Evolutionary conservation across 257 asterid species (phyloP).

Genomic region (Fraxinus quadrangulata): DNA sequence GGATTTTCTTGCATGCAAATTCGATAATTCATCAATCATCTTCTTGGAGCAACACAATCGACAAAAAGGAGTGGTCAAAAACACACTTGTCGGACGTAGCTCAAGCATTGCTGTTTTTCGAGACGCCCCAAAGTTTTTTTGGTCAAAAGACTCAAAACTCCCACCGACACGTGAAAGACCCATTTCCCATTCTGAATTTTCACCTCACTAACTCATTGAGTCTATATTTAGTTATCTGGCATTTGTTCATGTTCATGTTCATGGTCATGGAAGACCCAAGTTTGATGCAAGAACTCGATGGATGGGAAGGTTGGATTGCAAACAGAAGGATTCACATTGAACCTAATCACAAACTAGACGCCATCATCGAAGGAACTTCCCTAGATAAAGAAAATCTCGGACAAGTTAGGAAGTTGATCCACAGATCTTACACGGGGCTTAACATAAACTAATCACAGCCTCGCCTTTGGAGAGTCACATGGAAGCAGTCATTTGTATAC

Average conservation of each 20-base stretch:
- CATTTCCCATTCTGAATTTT: no score
- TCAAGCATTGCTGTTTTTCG: no score
- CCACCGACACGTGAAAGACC: no score
- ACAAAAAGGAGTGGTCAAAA: no score
- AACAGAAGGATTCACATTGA: no score
- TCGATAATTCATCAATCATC: no score
- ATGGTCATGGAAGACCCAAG: not conserved
- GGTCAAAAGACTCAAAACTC: no score
- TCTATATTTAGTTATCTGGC: not conserved
- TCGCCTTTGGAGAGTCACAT: not conserved
- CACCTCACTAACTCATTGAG: not conserved
- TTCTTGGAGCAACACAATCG: no score
- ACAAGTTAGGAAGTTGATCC: not conserved
- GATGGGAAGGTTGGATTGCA: not conserved
- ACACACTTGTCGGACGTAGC: no score
- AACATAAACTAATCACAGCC: no score
- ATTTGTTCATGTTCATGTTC: not conserved
- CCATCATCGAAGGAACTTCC: not conserved
- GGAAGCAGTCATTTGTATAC: not conserved
- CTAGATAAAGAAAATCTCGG: not conserved
- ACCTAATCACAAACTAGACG: not conserved
- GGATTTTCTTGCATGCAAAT: no score
- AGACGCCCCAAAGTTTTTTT: no score
- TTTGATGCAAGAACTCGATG: not conserved
- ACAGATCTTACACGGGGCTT: not conserved